Evolutionary conservation across 441 rosid species (phyloP).

Genomic region (Pelargonium myrrhifolium): DNA sequence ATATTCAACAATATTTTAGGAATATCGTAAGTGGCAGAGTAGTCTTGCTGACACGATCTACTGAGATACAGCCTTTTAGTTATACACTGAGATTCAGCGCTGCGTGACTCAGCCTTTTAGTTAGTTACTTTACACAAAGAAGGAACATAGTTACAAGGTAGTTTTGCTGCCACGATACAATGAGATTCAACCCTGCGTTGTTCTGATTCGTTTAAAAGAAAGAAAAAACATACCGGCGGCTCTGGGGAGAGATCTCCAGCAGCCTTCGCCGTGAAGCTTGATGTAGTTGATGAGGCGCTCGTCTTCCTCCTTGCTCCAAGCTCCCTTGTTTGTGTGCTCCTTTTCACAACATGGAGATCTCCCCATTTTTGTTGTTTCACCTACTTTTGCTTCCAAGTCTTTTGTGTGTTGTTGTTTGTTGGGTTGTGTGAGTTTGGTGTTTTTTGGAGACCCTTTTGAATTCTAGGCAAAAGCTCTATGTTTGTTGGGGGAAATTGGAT

Average conservation of each 20-base stretch:
- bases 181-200: no score
- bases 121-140: no score
- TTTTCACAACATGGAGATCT: constrained; percentile 21
- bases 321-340: constrained; percentile 21
- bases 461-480: background rate
- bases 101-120: no score
- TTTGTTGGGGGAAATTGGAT: background rate
- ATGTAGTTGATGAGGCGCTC: constrained; percentile 14
- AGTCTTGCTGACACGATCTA: no score
- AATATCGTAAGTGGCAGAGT: no score
- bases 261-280: constrained; percentile 17
- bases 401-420: background rate
- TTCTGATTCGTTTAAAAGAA: background rate
- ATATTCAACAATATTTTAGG: no score
- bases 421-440: background rate
- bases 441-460: background rate
- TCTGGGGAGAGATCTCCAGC: constrained; percentile 21
- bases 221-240: constrained; percentile 6
- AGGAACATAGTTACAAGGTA: no score
- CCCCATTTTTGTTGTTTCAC: constrained; percentile 8
- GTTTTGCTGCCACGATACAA: no score
- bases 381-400: no score
- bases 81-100: no score
- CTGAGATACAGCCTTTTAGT: no score
- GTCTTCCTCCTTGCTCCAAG: constrained; percentile 23